These are phyloP conservation scores for Oryza glumipatula DNA, from an alignment of 176 grass and related monocot species.

Conservation along the genomic window DNA sequence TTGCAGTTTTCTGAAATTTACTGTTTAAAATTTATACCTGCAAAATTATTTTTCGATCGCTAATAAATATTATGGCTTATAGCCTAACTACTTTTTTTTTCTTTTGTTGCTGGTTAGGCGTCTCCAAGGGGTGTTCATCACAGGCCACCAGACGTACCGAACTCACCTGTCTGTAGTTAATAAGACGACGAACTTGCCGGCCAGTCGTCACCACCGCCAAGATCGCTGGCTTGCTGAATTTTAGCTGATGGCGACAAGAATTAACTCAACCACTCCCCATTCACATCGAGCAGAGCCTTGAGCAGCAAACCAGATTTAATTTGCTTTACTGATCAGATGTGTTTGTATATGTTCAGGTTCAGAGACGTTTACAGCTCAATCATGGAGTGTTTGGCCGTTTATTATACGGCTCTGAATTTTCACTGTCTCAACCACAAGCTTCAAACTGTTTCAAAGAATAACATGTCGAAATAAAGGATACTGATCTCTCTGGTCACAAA, in stretches of 20 bases:
- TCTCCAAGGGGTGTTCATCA: not conserved
- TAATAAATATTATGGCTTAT: no score
- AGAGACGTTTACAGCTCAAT: not conserved
- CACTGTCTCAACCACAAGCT: not conserved
- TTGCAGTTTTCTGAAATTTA: no score
- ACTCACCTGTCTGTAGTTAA: slow-evolving; percentile 8
- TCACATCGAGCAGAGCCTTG: not conserved
- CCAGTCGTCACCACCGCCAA: slow-evolving; percentile 36
- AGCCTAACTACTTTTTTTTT: no score
- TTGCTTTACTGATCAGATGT: not conserved
- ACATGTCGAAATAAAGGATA: no score
- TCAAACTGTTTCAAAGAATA: not conserved
- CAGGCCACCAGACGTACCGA: slow-evolving; percentile 23
- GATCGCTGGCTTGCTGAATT: slow-evolving; percentile 13
- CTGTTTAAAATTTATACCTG: no score
- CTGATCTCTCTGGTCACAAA: not conserved
- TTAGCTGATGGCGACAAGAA: not conserved
- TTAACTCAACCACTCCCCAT: not conserved
- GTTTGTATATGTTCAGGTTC: not conserved
- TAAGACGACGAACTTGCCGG: slow-evolving; percentile 27
- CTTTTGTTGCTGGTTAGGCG: not conserved
- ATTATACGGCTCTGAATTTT: not conserved
- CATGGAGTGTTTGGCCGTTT: not conserved
- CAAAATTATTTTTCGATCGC: no score
- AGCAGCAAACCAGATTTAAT: not conserved